These are phyloP conservation scores for Penicillium corylophilum DNA, from an alignment of 2,329 filamentous ascomycete genomes.

Conservation along the genomic window DNA sequence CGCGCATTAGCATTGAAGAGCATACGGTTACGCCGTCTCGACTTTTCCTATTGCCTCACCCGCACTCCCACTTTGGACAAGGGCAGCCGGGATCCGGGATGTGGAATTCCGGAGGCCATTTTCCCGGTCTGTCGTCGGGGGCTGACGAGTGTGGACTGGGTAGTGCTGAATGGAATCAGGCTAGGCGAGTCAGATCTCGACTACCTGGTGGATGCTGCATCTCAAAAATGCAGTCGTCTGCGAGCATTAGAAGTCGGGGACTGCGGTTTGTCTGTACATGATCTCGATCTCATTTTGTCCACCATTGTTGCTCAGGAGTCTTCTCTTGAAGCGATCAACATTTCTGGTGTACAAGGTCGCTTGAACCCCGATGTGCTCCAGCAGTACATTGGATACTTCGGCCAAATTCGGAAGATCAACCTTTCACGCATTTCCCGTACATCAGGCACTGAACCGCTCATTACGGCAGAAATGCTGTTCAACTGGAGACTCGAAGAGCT, in stretches of 20 bases:
- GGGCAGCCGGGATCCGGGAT: slow-evolving; percentile 59
- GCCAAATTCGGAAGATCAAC: slow-evolving; percentile 64
- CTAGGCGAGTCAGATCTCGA: slow-evolving; percentile 71
- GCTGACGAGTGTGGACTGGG: slow-evolving; percentile 69
- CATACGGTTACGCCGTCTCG: slow-evolving; percentile 60
- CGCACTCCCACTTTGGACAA: slow-evolving; percentile 53
- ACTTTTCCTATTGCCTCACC: slow-evolving; percentile 64
- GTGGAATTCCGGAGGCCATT: slow-evolving; percentile 67
- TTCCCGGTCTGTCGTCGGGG: slow-evolving; percentile 67
- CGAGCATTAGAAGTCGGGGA: slow-evolving; percentile 66
- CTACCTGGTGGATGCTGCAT: slow-evolving; percentile 64
- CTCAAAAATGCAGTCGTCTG: slow-evolving; percentile 63
- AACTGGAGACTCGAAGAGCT: slow-evolving; percentile 68
- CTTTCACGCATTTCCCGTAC: slow-evolving; percentile 65
- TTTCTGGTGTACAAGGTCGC: slow-evolving; percentile 66
- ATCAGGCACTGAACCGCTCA: slow-evolving; percentile 62
- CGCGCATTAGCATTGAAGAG: slow-evolving; percentile 67
- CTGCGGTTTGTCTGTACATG: slow-evolving; percentile 54
- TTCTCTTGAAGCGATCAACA: slow-evolving; percentile 65
- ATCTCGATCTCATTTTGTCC: slow-evolving; percentile 60
- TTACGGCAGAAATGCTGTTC: slow-evolving; percentile 64
- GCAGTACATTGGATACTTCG: slow-evolving; percentile 65
- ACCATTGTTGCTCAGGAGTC: slow-evolving; percentile 64
- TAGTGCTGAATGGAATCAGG: slow-evolving; percentile 65
- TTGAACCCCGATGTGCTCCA: slow-evolving; percentile 65